Conservation (phyloP, 2,329 filamentous ascomycete genomes). For the Oidium heveae region DNA sequence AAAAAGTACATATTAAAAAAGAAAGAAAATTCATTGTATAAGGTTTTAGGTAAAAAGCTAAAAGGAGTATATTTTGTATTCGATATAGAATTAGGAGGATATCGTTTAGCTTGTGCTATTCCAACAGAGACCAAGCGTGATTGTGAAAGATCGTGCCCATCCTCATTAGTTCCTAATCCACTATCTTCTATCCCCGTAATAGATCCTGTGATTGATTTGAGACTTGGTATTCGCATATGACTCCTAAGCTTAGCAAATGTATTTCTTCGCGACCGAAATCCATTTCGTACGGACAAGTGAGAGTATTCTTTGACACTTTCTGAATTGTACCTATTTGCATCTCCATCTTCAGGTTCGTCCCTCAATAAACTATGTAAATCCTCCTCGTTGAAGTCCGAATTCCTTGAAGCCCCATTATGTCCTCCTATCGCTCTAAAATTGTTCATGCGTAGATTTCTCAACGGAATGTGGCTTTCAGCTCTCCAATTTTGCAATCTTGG, state of each 20-base stretch:
- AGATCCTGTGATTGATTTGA: conserved; percentile 24
- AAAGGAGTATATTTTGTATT: conserved; percentile 95
- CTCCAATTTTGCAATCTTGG: conserved; percentile 12
- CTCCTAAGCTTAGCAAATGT: conserved; percentile 22
- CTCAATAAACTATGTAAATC: conserved; percentile 43
- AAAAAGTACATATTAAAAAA: conserved; percentile 99
- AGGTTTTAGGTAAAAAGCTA: conserved; percentile 76
- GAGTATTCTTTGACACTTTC: neutral
- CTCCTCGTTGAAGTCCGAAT: conserved; percentile 34
- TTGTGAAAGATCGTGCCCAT: conserved; percentile 37
- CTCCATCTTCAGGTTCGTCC: conserved; percentile 26
- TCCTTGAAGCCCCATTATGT: conserved; percentile 27
- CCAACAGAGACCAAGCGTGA: conserved; percentile 57
- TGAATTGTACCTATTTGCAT: conserved; percentile 7
- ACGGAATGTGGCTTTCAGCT: conserved; percentile 28
- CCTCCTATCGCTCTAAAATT: conserved; percentile 30
- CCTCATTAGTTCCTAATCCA: conserved; percentile 19
- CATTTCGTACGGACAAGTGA: conserved; percentile 10
- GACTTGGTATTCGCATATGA: conserved; percentile 37
- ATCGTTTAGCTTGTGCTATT: conserved; percentile 44
- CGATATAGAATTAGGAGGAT: conserved; percentile 74
- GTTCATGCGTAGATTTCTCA: conserved; percentile 45
- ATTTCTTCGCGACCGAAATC: conserved; percentile 11
- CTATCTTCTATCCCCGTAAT: conserved; percentile 7
- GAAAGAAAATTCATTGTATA: conserved; percentile 98